These are phyloP conservation scores for Wolfiporia cocos DNA, from an alignment of 1,284 basidiomycete genomes.

Conservation along the genomic window DNA sequence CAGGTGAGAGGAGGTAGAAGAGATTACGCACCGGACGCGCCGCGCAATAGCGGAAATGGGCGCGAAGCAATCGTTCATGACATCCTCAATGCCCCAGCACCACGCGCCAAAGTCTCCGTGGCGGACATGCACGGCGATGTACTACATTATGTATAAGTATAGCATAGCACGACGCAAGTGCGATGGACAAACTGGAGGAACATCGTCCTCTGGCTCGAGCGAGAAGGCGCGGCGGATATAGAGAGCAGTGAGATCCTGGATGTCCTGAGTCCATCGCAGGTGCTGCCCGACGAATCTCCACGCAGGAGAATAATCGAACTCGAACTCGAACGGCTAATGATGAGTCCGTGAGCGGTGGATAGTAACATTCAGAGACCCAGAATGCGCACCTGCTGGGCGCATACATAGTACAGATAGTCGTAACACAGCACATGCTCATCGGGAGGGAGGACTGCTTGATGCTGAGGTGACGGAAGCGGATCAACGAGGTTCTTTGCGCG, in stretches of 20 bases:
- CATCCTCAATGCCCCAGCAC: constrained; percentile 40
- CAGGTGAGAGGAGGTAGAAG: not conserved
- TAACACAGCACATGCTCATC: constrained; percentile 49
- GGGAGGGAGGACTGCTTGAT: constrained; percentile 32
- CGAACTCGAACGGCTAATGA: constrained; percentile 33
- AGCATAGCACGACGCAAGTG: not conserved
- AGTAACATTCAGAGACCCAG: not conserved
- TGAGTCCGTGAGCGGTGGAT: too few relatives aligned
- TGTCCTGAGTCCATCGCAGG: constrained; percentile 36
- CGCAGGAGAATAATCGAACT: constrained; percentile 39
- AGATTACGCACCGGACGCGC: constrained; percentile 36
- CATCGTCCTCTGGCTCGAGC: constrained; percentile 27
- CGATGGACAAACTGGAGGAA: constrained; percentile 39
- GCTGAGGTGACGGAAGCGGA: constrained; percentile 30
- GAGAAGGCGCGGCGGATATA: constrained; percentile 38
- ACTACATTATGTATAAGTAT: constrained; percentile 28
- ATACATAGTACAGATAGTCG: constrained; percentile 48
- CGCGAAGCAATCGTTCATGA: constrained; percentile 53
- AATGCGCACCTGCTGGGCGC: constrained; percentile 26
- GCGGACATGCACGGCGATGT: constrained; percentile 58
- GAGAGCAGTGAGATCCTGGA: constrained; percentile 32
- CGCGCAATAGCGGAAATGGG: constrained; percentile 49
- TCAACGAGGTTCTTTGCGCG: constrained; percentile 27
- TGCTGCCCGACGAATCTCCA: constrained; percentile 44
- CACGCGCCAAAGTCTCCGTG: constrained; percentile 51